These are phyloP conservation scores for Heracleum sosnowskyi DNA, from an alignment of 129 eudicot genomes.

Conservation along the genomic window DNA sequence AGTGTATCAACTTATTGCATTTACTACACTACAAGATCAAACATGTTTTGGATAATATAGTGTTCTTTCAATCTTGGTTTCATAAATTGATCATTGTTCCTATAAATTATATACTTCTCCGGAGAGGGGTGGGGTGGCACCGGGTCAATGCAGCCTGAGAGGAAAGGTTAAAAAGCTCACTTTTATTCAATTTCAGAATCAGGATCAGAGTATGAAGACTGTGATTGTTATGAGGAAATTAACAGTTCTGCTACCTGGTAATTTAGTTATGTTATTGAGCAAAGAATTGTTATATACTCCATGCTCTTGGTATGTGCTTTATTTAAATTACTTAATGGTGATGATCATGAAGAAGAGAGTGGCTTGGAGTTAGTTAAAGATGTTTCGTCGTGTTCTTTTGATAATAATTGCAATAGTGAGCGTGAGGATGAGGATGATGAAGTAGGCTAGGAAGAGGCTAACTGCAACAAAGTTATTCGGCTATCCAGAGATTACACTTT, in stretches of 20 bases:
- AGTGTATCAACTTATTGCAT: not conserved
- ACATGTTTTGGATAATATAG: not conserved
- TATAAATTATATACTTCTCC: not conserved
- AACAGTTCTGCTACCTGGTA: not conserved
- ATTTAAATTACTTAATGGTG: not conserved
- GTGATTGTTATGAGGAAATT: not conserved
- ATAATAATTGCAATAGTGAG: not conserved
- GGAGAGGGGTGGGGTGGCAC: not conserved
- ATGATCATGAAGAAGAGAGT: not conserved
- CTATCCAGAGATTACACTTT: slow-evolving; percentile 36
- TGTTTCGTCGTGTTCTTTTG: not conserved
- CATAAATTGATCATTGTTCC: not conserved
- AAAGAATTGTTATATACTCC: not conserved
- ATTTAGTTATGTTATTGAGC: not conserved
- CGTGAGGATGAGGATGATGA: slow-evolving; percentile 1
- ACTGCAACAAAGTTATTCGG: slow-evolving; percentile 25
- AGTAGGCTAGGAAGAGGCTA: slow-evolving; percentile 17
- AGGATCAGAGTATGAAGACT: no score
- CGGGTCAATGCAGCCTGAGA: not conserved
- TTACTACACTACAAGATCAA: not conserved
- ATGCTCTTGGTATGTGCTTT: no score
- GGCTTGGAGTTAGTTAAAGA: slow-evolving; percentile 1
- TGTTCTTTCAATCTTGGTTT: not conserved
- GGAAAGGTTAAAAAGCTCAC: slow-evolving; percentile 20
- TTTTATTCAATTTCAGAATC: no score